phyloP scores from a whole-genome alignment of 352 stramenopile species.

The Elongisporangium prolatum region DNA sequence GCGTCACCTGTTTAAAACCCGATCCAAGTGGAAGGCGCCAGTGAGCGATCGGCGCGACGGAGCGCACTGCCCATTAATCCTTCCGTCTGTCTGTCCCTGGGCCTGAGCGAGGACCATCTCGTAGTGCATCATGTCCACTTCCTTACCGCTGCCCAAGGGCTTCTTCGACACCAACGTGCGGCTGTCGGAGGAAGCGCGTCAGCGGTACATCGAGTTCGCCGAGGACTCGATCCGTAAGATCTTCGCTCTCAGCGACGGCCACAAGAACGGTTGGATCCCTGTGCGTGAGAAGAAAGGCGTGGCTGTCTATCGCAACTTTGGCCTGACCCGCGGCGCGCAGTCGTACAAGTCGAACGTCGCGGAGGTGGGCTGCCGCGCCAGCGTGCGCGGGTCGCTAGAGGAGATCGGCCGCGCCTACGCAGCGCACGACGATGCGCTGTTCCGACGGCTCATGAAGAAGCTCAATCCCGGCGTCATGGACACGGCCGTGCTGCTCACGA shows the following conservation, averaged over 20 bases:
- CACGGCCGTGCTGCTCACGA: slow-evolving; percentile 68
- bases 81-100: background rate
- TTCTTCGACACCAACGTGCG: slow-evolving; percentile 71
- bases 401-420: slow-evolving; percentile 73
- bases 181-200: slow-evolving; percentile 65
- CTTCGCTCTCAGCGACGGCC: slow-evolving; percentile 73
- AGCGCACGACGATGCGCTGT: slow-evolving; percentile 75
- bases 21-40: background rate
- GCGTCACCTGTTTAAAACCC: background rate
- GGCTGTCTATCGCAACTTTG: slow-evolving; percentile 77
- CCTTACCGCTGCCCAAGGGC: slow-evolving; percentile 61
- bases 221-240: slow-evolving; percentile 81
- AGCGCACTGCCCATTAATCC: background rate
- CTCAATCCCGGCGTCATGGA: slow-evolving; percentile 70
- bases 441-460: slow-evolving; percentile 77
- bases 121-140: slow-evolving; percentile 31
- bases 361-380: slow-evolving; percentile 68
- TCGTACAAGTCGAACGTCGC: slow-evolving; percentile 77
- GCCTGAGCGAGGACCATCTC: background rate
- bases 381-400: slow-evolving; percentile 63
- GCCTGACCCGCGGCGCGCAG: slow-evolving; percentile 38
- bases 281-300: slow-evolving; percentile 83
- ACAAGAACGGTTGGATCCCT: slow-evolving; percentile 83
- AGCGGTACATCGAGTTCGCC: slow-evolving; percentile 76
- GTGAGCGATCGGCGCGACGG: background rate